phyloP scores from a whole-genome alignment of 2,329 filamentous ascomycete genomes.

The Botrytis galanthina region DNA sequence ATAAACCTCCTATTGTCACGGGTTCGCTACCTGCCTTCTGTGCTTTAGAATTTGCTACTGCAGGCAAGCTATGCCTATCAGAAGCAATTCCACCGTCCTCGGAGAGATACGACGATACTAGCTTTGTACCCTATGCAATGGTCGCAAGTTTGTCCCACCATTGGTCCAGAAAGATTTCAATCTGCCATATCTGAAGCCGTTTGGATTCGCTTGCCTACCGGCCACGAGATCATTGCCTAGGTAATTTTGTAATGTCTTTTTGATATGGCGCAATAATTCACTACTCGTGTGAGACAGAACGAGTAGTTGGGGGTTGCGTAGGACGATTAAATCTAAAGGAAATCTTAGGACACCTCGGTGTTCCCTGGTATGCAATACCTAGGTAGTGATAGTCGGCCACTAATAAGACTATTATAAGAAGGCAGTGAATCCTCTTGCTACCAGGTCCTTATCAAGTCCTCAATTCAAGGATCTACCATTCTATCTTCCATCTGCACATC shows the following conservation, averaged over 20 bases:
- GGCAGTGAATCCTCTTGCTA: constrained; percentile 18
- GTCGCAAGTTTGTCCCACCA: neutral
- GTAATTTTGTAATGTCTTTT: neutral
- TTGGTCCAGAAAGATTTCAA: neutral
- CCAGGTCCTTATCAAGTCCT: constrained; percentile 19
- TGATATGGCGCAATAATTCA: neutral
- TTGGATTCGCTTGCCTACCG: constrained; percentile 1
- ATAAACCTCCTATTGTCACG: neutral
- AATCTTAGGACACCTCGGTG: neutral
- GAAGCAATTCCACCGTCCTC: neutral
- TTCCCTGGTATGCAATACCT: neutral
- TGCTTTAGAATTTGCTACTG: constrained; percentile 2
- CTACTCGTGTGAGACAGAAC: neutral
- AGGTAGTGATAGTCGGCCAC: too few species aligned
- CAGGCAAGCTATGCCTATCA: neutral
- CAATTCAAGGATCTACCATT: constrained; percentile 13
- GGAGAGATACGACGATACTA: neutral
- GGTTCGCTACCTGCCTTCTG: neutral
- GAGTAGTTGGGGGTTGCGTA: neutral
- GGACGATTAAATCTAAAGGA: neutral
- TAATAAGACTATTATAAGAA: constrained; percentile 26
- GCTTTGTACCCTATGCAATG: neutral
- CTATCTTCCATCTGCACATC: constrained; percentile 20
- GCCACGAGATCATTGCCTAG: neutral
- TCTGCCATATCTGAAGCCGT: constrained; percentile 14